Conservation (phyloP, 305 asterid genomes). For the Fraxinus baroniana region DNA sequence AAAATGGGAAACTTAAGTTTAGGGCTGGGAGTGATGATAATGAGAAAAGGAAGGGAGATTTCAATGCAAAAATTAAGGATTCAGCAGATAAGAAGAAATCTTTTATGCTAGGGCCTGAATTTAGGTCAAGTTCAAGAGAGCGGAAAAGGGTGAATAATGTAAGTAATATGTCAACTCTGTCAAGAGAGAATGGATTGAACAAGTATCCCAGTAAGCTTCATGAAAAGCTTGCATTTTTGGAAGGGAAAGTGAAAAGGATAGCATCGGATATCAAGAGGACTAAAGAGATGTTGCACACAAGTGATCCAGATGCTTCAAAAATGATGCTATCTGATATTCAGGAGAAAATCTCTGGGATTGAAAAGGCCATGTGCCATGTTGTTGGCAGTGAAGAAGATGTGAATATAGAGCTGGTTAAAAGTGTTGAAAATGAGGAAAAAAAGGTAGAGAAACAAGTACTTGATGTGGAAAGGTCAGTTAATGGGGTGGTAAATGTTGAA, state of each 20-base stretch:
- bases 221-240: slow-evolving; percentile 85
- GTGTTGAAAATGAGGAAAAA: slow-evolving; percentile 29
- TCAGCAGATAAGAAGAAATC: slow-evolving; percentile 35
- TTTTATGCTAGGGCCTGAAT: slow-evolving; percentile 29
- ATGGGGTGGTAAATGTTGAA: slow-evolving; percentile 55
- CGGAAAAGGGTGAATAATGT: slow-evolving; percentile 33
- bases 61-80: slow-evolving; percentile 23
- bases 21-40: slow-evolving; percentile 25
- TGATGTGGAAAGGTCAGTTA: slow-evolving; percentile 41
- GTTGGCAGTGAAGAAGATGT: slow-evolving; percentile 37
- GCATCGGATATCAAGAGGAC: slow-evolving; percentile 82
- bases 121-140: slow-evolving; percentile 37
- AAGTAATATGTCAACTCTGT: slow-evolving; percentile 17
- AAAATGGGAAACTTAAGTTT: slow-evolving; percentile 26
- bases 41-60: slow-evolving; percentile 23
- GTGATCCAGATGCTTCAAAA: slow-evolving; percentile 78
- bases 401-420: slow-evolving; percentile 25
- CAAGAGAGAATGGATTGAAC: slow-evolving; percentile 35
- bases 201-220: slow-evolving; percentile 75
- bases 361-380: slow-evolving; percentile 70
- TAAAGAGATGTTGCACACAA: slow-evolving; percentile 75
- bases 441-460: slow-evolving; percentile 22
- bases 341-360: slow-evolving; percentile 81
- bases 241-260: slow-evolving; percentile 90
- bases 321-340: slow-evolving; percentile 76